Evolutionary conservation across 1,139 yeast genomes (phyloP).

Genomic region (Geotrichum macrosporum): DNA sequence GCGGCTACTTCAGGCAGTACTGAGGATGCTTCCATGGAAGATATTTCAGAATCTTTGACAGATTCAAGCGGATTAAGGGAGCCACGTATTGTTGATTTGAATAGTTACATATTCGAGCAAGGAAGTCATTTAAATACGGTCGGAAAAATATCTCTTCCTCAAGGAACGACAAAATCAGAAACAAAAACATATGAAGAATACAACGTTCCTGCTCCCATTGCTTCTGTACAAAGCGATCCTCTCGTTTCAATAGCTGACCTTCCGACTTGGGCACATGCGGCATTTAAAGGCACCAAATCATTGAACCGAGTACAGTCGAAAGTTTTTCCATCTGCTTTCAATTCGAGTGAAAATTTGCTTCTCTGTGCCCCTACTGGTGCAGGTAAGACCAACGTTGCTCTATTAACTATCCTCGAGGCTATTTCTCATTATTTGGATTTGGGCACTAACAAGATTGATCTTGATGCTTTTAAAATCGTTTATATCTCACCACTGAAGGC

Average conservation of each 20-base stretch:
- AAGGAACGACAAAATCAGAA: slow-evolving; percentile 74
- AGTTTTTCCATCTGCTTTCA: slow-evolving; percentile 73
- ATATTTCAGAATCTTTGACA: slow-evolving; percentile 29
- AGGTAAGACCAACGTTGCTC: slow-evolving; percentile 94
- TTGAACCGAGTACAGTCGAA: slow-evolving; percentile 81
- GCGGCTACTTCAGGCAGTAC: slow-evolving; percentile 23
- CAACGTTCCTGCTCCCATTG: slow-evolving; percentile 73
- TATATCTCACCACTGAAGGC: slow-evolving; percentile 95
- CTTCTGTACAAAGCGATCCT: slow-evolving; percentile 43
- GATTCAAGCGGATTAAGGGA: slow-evolving; percentile 30
- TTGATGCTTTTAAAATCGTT: slow-evolving; percentile 67
- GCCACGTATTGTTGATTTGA: slow-evolving; percentile 62
- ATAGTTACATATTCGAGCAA: slow-evolving; percentile 61
- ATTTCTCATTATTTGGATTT: slow-evolving; percentile 51
- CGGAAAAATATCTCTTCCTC: slow-evolving; percentile 67
- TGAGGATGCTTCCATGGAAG: slow-evolving; percentile 27
- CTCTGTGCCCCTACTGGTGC: slow-evolving; percentile 99
- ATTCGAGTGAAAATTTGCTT: slow-evolving; percentile 63
- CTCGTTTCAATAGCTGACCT: slow-evolving; percentile 57
- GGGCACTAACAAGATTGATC: slow-evolving; percentile 47
- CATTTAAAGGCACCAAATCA: slow-evolving; percentile 57
- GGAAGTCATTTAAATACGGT: slow-evolving; percentile 67
- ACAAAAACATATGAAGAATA: slow-evolving; percentile 79
- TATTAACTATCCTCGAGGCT: slow-evolving; percentile 66
- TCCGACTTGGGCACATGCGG: slow-evolving; percentile 78